These are phyloP conservation scores for Beta vulgaris DNA, from an alignment of 148 eudicot species.

Conservation along the genomic window DNA sequence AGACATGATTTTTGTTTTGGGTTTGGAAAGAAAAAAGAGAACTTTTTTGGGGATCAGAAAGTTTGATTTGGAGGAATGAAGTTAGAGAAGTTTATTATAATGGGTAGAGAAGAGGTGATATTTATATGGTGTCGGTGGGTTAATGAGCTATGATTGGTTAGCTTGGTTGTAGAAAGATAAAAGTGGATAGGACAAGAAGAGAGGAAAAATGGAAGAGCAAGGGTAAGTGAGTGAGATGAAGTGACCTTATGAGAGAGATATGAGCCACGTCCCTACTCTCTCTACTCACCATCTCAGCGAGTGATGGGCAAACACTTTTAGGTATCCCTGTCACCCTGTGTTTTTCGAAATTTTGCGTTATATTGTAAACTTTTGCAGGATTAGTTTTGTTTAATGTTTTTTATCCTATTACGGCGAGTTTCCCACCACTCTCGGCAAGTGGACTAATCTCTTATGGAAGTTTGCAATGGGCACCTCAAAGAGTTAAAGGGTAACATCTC, in stretches of 20 bases:
- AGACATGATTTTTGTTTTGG: constrained; percentile 20
- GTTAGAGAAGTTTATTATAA: neutral
- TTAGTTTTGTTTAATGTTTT: too few relatives aligned
- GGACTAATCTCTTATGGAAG: too few relatives aligned
- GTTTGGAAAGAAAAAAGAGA: too few relatives aligned
- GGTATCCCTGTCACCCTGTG: too few relatives aligned
- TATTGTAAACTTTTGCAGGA: too few relatives aligned
- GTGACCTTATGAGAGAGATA: neutral
- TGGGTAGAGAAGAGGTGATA: neutral
- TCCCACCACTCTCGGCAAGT: too few relatives aligned
- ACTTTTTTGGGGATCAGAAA: neutral
- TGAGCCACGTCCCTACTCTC: neutral
- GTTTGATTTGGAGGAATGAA: neutral
- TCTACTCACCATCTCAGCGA: too few relatives aligned
- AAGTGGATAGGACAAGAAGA: neutral
- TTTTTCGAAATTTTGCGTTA: too few relatives aligned
- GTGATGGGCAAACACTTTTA: too few relatives aligned
- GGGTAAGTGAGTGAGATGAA: neutral
- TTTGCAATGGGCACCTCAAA: too few relatives aligned
- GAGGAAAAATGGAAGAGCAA: neutral
- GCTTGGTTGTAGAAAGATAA: neutral
- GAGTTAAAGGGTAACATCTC: too few relatives aligned
- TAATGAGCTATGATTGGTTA: neutral
- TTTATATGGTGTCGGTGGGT: constrained; percentile 16
- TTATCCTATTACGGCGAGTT: too few relatives aligned